Conservation (phyloP, 1,284 basidiomycete genomes). For the Paramarasmius palmivorus region DNA sequence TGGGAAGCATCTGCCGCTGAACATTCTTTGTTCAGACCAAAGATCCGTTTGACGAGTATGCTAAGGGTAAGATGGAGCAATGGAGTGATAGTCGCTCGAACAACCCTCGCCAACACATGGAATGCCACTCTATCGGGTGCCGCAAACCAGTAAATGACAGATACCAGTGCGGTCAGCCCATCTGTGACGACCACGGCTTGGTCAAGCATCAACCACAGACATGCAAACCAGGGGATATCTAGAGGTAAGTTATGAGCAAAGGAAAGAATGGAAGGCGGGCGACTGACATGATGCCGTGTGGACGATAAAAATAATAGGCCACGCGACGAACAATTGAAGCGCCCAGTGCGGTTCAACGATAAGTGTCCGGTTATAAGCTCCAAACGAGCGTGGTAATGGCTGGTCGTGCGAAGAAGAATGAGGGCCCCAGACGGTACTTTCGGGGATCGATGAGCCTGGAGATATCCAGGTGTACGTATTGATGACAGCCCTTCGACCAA, state of each 20-base stretch:
- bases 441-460: conserved; percentile 38
- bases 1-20: conserved; percentile 28
- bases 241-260: background rate
- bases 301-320: conserved; percentile 37
- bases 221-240: conserved; percentile 44
- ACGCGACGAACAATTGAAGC: conserved; percentile 37
- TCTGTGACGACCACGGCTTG: conserved; percentile 24
- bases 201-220: conserved; percentile 39
- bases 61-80: conserved; percentile 38
- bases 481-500: conserved; percentile 38
- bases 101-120: conserved; percentile 39
- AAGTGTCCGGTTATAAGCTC: conserved; percentile 40
- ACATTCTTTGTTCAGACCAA: conserved; percentile 39
- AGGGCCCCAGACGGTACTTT: conserved; percentile 41
- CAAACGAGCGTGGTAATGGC: conserved; percentile 35
- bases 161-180: conserved; percentile 34
- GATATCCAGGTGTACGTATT: conserved; percentile 45
- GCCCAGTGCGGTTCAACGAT: conserved; percentile 31
- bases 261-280: background rate
- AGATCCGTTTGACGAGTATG: conserved; percentile 39
- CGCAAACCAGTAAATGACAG: conserved; percentile 45
- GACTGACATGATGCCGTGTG: conserved; percentile 17
- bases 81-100: conserved; percentile 37
- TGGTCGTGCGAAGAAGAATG: conserved; percentile 43
- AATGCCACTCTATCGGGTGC: conserved; percentile 38